Evolutionary conservation across 2,329 filamentous ascomycete species (phyloP), one percentile per base, ranked within the genome.

Genomic region (Trichoderma afroharzianum): DNA sequence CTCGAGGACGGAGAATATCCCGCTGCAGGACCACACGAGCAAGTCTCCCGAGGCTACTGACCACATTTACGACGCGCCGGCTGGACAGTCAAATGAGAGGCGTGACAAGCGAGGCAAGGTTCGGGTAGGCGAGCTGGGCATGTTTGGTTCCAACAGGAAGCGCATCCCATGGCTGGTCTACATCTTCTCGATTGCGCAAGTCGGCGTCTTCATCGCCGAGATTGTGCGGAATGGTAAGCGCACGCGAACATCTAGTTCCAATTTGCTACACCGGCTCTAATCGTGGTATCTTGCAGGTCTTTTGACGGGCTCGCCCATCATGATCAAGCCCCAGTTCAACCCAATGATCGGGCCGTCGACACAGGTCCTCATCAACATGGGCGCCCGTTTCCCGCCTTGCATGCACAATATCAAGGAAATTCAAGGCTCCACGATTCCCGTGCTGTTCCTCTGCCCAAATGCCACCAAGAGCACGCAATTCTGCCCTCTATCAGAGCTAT

Each of bases 331-430:
- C 1, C 87, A 87, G 18, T 97, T 99, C 84, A 99, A 98, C 82
- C 92, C 93, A 72, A 97, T 99, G 94, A 97, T 99, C 78, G 96
- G 96, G 0, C 96, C 96, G 1, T 97, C 95, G 6, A 88, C 91
- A 1, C 93, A 94, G 76, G 90, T 98, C 28, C 89, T 97, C 77
- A 97, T 98, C 84, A 97, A 97, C 81, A 97, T 99, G 93, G 96
- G 96, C 72, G 93, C 95, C 53, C 91, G 96, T 73, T 99, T 93
- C 79, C 89, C 92, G 3, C 93, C 95, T 7, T 99, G 96, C 82
- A 99, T 99, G 96, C 95, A 95, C 84, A 94, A 93, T 76, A 87
- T 93, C 74, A 80, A 88, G 57, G 87, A 85, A 61, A 85, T 95
- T 43, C 91, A 91, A 77, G 85, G 88, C 71, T 83, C 69, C 7